Conservation (phyloP, 805 yeast species). For the Kazachstania africana region DNA sequence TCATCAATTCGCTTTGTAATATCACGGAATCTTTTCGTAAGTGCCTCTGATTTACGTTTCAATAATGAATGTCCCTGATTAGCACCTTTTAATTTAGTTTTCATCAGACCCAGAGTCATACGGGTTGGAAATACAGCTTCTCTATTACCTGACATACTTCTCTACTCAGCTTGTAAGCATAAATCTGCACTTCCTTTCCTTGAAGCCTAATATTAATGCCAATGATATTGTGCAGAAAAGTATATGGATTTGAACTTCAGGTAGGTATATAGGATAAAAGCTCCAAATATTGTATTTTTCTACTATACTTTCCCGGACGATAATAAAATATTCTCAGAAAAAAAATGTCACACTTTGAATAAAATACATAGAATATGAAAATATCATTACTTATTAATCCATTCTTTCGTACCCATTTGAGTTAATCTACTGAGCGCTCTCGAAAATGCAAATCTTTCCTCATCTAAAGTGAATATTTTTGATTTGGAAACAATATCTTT, state of each 20-base stretch:
- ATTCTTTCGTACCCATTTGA: slow-evolving; percentile 88
- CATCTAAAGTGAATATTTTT: slow-evolving; percentile 76
- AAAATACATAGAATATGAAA: too few species aligned
- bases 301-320: background rate
- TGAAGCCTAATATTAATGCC: too few species aligned
- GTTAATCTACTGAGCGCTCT: slow-evolving; percentile 83
- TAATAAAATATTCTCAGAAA: too few species aligned
- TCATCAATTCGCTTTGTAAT: slow-evolving; percentile 90
- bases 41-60: slow-evolving; percentile 93
- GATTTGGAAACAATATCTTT: slow-evolving; percentile 60
- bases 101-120: slow-evolving; percentile 93
- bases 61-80: slow-evolving; percentile 89
- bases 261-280: too few species aligned
- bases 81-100: slow-evolving; percentile 91
- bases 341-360: too few species aligned
- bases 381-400: slow-evolving; percentile 45
- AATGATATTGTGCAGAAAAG: too few species aligned
- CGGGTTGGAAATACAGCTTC: slow-evolving; percentile 97
- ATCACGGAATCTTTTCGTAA: slow-evolving; percentile 92
- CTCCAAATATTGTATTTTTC: too few species aligned
- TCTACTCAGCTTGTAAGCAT: background rate
- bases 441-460: slow-evolving; percentile 93
- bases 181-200: too few species aligned
- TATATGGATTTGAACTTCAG: too few species aligned
- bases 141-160: slow-evolving; percentile 33